Evolutionary conservation across 2,329 filamentous ascomycete genomes (phyloP), one percentile per base, ranked within the genome.

Genomic region (Pyrenophora graminea): DNA sequence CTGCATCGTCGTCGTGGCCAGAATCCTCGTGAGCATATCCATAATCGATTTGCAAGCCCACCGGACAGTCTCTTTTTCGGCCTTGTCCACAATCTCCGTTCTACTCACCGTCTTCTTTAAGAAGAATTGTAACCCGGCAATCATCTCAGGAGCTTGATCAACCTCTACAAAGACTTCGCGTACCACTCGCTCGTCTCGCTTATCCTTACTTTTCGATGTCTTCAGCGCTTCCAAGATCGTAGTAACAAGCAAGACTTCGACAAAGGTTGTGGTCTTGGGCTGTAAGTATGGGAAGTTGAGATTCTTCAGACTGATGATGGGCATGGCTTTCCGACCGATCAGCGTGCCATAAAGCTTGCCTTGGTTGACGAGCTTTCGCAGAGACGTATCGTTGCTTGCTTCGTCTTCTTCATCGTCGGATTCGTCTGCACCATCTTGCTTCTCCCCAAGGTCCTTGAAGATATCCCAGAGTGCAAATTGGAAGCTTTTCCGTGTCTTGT

Each of bases 391-490:
- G 17, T 77, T 75, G 12, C 75, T 74, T 1, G 75, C 72, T 1
- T 85, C 84, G 15, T 80, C 79, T 1, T 79, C 78, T 4, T 82
- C 82, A 10, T 79, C 78, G 6, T 79, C 79, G 19, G 81, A 79
- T 2, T 85, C 82, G 5, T 86, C 84, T 3, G 80, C 78, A 13
- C 81, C 82, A 33, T 85, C 85, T 31, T 89, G 82, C 2, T 79
- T 83, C 72, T 96, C 92, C n/a, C 91, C 93, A 74, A 97, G 84
- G 31, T 85, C 82, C 64, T 88, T 87, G 74, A 97, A 95, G 8
- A 93, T 79, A 62, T 89, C 90, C 86, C 92, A 96, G 1, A 97
- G 78, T 6, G 87, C 85, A 64, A 93, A 91, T 68, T 94, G 90
- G 68, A 97, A 95, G 1, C 90, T 87, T 76, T 93, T 93, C 55